Percentiles rank a stretch among this genome's conserved stretches.
These are phyloP conservation scores for Backusella parvicylindrica DNA, from an alignment of 192 early-diverging fungal genomes.

Conservation along the genomic window DNA sequence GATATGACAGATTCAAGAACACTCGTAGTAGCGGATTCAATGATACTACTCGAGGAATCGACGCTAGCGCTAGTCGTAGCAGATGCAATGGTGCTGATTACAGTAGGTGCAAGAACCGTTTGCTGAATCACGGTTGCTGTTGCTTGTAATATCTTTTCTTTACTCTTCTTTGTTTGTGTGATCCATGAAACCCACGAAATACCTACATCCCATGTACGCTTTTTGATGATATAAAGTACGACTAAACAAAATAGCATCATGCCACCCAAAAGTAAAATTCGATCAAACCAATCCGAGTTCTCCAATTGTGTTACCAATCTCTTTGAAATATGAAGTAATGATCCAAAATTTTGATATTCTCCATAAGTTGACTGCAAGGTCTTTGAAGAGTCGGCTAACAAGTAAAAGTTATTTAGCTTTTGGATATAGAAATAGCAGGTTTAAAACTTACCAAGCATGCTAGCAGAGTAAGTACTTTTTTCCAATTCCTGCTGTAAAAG, in stretches of 20 bases:
- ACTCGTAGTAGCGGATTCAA: neutral
- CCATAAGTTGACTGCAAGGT: constrained; percentile 44
- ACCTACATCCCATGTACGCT: constrained; percentile 57
- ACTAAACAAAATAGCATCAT: constrained; percentile 57
- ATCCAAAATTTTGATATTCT: constrained; percentile 56
- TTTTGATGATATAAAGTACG: constrained; percentile 62
- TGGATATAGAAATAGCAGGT: too few relatives aligned
- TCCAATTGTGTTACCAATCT: constrained; percentile 61
- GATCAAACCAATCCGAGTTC: constrained; percentile 65
- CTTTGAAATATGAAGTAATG: constrained; percentile 51
- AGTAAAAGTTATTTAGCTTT: neutral
- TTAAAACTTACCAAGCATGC: constrained; percentile 47
- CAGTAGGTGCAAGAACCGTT: neutral
- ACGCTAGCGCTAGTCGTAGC: neutral
- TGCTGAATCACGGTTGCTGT: neutral
- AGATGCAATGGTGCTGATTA: too few relatives aligned
- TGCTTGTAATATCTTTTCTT: neutral
- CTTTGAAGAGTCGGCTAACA: constrained; percentile 54
- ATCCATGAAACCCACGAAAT: constrained; percentile 32
- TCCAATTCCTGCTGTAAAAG: constrained; percentile 68
- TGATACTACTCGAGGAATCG: too few relatives aligned
- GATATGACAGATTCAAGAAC: neutral
- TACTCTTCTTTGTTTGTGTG: neutral
- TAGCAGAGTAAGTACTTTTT: constrained; percentile 52
- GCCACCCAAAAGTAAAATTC: constrained; percentile 57